Percentiles rank a stretch among this genome's conserved stretches.
phyloP scores from a whole-genome alignment of 495 filamentous ascomycete genomes.

The Bombardia bombarda region DNA sequence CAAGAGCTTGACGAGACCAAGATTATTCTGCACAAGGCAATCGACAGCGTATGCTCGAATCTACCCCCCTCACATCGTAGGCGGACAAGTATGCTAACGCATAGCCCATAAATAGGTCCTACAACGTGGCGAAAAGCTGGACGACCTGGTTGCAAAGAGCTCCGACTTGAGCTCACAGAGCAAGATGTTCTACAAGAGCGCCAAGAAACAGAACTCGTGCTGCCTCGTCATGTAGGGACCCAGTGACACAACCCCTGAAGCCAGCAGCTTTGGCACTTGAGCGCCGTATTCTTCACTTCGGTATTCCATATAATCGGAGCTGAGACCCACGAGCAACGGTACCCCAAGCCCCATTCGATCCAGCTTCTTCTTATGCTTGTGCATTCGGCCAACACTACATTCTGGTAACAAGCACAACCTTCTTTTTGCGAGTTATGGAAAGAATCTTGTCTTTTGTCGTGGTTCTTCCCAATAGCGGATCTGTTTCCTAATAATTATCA shows the following conservation, averaged over 20 bases:
- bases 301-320: no score
- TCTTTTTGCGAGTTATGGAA: not conserved
- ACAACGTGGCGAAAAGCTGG: conserved; percentile 86
- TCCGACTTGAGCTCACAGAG: conserved; percentile 79
- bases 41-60: conserved; percentile 54
- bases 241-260: no score
- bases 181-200: conserved; percentile 80
- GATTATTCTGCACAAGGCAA: conserved; percentile 95
- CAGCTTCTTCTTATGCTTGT: no score
- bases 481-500: conserved; percentile 1
- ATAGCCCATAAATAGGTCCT: conserved; percentile 37
- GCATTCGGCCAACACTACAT: not conserved
- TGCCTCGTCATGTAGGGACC: conserved; percentile 82
- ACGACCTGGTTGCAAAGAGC: conserved; percentile 80
- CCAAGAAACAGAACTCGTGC: conserved; percentile 96
- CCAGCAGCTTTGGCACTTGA: no score
- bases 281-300: no score
- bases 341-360: no score
- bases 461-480: not conserved
- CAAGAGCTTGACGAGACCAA: conserved; percentile 97
- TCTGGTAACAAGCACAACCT: not conserved
- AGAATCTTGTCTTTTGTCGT: not conserved
- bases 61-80: not conserved
- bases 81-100: conserved; percentile 6
- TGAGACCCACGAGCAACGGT: no score